These are phyloP conservation scores for Fomitiporia mediterranea DNA, from an alignment of 1,284 basidiomycete genomes.

Conservation along the genomic window DNA sequence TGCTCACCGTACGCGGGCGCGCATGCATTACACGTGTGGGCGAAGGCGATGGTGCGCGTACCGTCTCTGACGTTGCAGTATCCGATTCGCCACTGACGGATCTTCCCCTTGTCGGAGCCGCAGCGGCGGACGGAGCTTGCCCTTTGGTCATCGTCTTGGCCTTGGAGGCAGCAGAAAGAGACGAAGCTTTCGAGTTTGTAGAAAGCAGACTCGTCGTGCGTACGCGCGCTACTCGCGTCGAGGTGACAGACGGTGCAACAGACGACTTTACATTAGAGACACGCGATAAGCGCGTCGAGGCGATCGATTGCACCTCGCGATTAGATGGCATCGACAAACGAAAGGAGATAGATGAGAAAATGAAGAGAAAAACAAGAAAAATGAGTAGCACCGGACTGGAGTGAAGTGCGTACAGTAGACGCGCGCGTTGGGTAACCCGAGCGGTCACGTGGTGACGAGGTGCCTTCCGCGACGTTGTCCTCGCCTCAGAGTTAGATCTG, in stretches of 20 bases:
- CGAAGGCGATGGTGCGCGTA: constrained; percentile 6
- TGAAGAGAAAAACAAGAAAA: neutral
- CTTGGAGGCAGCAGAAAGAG: no score
- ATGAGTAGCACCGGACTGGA: neutral
- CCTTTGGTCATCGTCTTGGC: neutral
- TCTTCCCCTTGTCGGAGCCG: neutral
- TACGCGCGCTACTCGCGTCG: neutral
- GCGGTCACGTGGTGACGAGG: no score
- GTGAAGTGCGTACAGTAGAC: no score
- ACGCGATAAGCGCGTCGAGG: constrained; percentile 15
- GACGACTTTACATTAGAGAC: neutral
- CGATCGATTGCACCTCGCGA: constrained; percentile 7
- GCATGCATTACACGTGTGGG: neutral
- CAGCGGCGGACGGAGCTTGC: constrained; percentile 5
- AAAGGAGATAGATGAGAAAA: neutral
- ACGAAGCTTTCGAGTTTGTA: no score
- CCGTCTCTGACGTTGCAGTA: constrained; percentile 3
- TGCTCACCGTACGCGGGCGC: constrained; percentile 6
- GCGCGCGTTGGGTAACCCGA: no score
- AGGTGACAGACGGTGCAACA: neutral
- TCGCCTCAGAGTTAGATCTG: no score
- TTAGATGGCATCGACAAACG: constrained; percentile 5
- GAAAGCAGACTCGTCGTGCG: neutral
- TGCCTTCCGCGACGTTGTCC: no score
- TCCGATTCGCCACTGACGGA: constrained; percentile 3